A percentile compares a stretch with the other conserved stretches of the same genome.
Evolutionary conservation across 2,329 filamentous ascomycete species (phyloP).

Genomic region (Pseudocercospora fijiensis): DNA sequence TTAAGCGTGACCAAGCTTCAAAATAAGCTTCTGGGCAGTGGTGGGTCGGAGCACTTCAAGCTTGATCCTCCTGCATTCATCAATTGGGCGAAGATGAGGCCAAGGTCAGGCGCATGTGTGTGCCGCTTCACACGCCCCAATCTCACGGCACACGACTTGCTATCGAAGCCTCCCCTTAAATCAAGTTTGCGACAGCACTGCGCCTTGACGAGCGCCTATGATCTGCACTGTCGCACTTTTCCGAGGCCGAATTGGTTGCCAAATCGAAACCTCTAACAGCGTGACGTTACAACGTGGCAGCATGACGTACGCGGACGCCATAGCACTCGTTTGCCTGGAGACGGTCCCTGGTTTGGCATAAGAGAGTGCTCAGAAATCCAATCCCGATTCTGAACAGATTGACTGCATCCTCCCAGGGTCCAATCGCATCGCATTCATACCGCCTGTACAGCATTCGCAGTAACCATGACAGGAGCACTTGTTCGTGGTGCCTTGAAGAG

Average conservation of each 20-base stretch:
- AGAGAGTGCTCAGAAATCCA: background rate
- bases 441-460: background rate
- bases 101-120: background rate
- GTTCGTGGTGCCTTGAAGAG: conserved; percentile 31
- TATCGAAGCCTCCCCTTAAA: background rate
- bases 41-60: background rate
- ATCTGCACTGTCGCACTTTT: background rate
- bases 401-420: background rate
- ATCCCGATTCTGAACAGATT: background rate
- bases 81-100: background rate
- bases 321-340: background rate
- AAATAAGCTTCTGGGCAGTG: background rate
- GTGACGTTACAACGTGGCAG: conserved; percentile 4
- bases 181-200: background rate
- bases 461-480: conserved; percentile 14
- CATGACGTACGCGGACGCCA: conserved; percentile 1
- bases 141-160: background rate
- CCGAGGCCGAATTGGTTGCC: background rate
- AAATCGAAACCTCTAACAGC: background rate
- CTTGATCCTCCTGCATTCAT: background rate
- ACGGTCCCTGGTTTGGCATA: background rate
- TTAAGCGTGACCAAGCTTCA: background rate
- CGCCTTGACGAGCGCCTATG: background rate
- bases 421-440: background rate
- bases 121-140: background rate